A percentile compares a stretch with the other conserved stretches of the same genome.
These are phyloP conservation scores for Fonsecaea pedrosoi DNA, from an alignment of 2,329 filamentous ascomycete species.

Conservation along the genomic window DNA sequence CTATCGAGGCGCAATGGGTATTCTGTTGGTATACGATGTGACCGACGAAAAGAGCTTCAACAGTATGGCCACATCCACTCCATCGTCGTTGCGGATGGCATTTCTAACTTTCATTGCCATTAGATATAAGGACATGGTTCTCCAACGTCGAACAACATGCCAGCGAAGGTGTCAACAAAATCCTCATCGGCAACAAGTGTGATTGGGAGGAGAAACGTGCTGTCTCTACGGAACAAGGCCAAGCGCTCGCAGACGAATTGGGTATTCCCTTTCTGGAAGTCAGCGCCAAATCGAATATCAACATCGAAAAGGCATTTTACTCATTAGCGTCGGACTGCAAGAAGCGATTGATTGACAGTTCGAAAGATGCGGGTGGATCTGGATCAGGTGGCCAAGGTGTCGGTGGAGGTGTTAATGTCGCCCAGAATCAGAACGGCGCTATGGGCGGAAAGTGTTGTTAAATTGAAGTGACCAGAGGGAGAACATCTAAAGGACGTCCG, in stretches of 20 bases:
- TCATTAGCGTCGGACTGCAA: constrained; percentile 95
- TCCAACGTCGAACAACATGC: constrained; percentile 98
- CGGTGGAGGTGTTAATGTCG: constrained; percentile 70
- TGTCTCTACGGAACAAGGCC: constrained; percentile 89
- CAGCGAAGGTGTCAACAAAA: constrained; percentile 99
- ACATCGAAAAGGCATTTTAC: constrained; percentile 99
- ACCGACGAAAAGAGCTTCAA: constrained; percentile 96
- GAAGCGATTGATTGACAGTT: constrained; percentile 93
- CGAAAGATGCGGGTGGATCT: constrained; percentile 58
- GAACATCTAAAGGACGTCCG: background rate
- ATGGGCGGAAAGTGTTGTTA: constrained; percentile 78
- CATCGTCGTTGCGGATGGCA: background rate
- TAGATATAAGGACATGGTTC: constrained; percentile 99
- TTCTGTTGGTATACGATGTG: constrained; percentile 96
- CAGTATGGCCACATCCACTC: constrained; percentile 63
- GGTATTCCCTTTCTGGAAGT: constrained; percentile 99
- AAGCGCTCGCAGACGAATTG: constrained; percentile 91
- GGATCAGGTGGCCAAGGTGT: constrained; percentile 20
- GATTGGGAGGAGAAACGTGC: constrained; percentile 99
- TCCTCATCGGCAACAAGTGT: constrained; percentile 99
- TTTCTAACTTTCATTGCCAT: constrained; percentile 23
- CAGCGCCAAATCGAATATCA: constrained; percentile 98
- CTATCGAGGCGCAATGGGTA: constrained; percentile 98
- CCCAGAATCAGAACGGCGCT: constrained; percentile 62
- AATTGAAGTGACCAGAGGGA: background rate